These are phyloP conservation scores for Lichtheimia hyalospora DNA, from an alignment of 371 early-diverging fungal genomes.

Conservation along the genomic window DNA sequence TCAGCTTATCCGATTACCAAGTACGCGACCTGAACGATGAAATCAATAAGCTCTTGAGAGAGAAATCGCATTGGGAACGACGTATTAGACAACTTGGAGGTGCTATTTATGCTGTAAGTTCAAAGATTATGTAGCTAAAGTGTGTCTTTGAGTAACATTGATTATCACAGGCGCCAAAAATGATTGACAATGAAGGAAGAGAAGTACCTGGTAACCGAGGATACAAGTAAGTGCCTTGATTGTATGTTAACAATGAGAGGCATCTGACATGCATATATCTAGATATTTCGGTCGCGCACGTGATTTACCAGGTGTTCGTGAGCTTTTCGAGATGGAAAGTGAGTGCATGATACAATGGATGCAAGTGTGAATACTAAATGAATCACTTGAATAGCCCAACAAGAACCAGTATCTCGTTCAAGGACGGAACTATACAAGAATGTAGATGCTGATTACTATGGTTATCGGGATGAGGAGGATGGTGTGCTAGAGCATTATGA, in stretches of 20 bases:
- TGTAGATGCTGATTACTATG: constrained; percentile 94
- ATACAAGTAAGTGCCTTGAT: constrained; percentile 71
- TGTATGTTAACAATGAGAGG: not conserved
- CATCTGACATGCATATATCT: not conserved
- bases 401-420: constrained; percentile 46
- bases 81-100: constrained; percentile 93
- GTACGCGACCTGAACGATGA: constrained; percentile 95
- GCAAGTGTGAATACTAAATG: not conserved
- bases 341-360: constrained; percentile 1
- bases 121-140: too few species aligned
- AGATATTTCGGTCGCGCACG: constrained; percentile 97
- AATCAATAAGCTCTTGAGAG: constrained; percentile 91
- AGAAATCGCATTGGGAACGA: constrained; percentile 92
- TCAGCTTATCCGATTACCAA: constrained; percentile 83
- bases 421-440: constrained; percentile 75
- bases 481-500: constrained; percentile 82
- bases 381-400: constrained; percentile 13
- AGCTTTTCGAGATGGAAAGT: constrained; percentile 80
- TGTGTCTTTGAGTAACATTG: not conserved
- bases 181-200: constrained; percentile 84
- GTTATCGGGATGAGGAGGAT: constrained; percentile 94
- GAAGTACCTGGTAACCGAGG: constrained; percentile 91
- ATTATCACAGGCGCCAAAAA: constrained; percentile 66
- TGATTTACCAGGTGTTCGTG: constrained; percentile 93
- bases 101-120: constrained; percentile 83